A percentile compares a stretch with the other conserved stretches of the same genome.
Conservation (phyloP, 1,284 basidiomycete species). For the Naganishia liquefaciens region DNA sequence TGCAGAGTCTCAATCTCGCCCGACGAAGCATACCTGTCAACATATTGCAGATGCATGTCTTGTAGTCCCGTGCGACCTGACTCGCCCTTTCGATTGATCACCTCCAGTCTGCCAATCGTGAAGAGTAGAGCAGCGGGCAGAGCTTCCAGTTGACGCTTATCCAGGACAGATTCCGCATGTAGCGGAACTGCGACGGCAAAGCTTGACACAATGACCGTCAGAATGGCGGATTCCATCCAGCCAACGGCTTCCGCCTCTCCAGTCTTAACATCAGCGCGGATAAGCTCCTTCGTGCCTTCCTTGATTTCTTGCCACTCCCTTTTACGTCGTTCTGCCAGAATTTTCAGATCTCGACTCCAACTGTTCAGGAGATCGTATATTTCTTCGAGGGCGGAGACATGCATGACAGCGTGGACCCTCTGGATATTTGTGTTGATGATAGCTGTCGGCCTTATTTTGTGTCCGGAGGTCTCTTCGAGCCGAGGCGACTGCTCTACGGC, state of each 20-base stretch:
- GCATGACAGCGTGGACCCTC: conserved; percentile 86
- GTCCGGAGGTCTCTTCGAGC: conserved; percentile 32
- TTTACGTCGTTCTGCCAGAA: conserved; percentile 70
- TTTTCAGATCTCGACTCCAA: conserved; percentile 68
- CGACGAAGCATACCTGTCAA: conserved; percentile 46
- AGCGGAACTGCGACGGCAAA: conserved; percentile 82
- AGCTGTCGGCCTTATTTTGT: conserved; percentile 35
- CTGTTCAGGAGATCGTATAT: conserved; percentile 83
- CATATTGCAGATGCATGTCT: conserved; percentile 78
- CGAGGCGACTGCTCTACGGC: conserved; percentile 49
- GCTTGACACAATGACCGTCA: conserved; percentile 66
- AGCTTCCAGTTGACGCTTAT: conserved; percentile 19
- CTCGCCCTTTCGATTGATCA: conserved; percentile 71
- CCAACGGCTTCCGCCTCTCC: conserved; percentile 43
- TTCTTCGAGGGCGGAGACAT: conserved; percentile 83
- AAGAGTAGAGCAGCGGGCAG: conserved; percentile 70
- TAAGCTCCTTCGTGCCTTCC: conserved; percentile 71
- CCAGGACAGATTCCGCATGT: conserved; percentile 47
- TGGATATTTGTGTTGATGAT: conserved; percentile 61
- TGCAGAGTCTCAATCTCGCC: neutral
- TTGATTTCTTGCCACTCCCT: conserved; percentile 77
- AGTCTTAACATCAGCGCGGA: conserved; percentile 51
- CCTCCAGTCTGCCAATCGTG: conserved; percentile 71
- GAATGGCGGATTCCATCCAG: conserved; percentile 67
- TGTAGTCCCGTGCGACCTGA: conserved; percentile 73